A percentile compares a stretch with the other conserved stretches of the same genome.
Conservation (phyloP, 2,329 filamentous ascomycete genomes). For the Emergomyces orientalis region DNA sequence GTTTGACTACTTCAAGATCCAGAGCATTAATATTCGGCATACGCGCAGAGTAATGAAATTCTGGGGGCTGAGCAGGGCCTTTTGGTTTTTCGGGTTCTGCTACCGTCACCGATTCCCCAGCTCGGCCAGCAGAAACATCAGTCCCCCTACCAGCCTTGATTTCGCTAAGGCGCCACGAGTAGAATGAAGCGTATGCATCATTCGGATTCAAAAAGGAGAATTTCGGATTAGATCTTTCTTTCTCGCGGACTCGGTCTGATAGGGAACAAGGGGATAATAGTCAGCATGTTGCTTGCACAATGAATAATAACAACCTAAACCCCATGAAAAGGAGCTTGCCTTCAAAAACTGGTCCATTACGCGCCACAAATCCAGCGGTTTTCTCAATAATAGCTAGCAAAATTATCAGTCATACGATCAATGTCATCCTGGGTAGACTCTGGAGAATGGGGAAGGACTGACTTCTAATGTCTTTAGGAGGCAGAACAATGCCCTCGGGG, state of each 20-base stretch:
- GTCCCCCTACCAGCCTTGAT: slow-evolving; percentile 77
- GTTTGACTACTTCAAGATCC: slow-evolving; percentile 62
- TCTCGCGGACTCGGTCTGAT: slow-evolving; percentile 67
- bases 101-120: slow-evolving; percentile 50
- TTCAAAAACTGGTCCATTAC: slow-evolving; percentile 59
- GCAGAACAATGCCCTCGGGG: slow-evolving; percentile 74
- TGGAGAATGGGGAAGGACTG: slow-evolving; percentile 14
- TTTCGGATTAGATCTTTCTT: slow-evolving; percentile 75
- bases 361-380: slow-evolving; percentile 81
- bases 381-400: slow-evolving; percentile 67
- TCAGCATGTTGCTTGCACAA: not conserved
- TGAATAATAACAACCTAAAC: not conserved
- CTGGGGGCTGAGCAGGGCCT: slow-evolving; percentile 73
- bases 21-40: slow-evolving; percentile 97
- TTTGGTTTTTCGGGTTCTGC: slow-evolving; percentile 57
- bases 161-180: slow-evolving; percentile 81
- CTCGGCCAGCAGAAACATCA: slow-evolving; percentile 64
- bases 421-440: not conserved
- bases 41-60: slow-evolving; percentile 87
- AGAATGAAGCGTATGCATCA: slow-evolving; percentile 82
- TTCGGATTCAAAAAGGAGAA: slow-evolving; percentile 74
- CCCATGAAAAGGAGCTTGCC: slow-evolving; percentile 26
- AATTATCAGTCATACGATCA: slow-evolving; percentile 19
- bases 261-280: not conserved
- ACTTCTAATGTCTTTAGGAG: slow-evolving; percentile 72